Evolutionary conservation across 306 rosid genomes (phyloP).

Genomic region (Lablab purpureus): DNA sequence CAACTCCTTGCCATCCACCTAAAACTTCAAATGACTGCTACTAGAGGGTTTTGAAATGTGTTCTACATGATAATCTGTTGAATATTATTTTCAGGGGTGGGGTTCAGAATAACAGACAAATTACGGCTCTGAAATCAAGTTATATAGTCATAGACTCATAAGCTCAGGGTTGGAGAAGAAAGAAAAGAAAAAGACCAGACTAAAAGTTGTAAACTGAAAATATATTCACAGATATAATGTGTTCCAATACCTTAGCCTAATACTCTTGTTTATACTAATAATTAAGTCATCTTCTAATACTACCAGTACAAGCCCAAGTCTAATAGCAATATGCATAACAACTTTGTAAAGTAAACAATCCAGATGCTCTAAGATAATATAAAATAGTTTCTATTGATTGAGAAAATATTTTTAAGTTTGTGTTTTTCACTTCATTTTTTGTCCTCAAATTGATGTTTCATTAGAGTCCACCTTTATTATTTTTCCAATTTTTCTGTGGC

Average conservation of each 20-base stretch:
- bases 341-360: neutral
- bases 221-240: neutral
- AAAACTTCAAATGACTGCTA: neutral
- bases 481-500: conserved; percentile 5
- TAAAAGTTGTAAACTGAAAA: neutral
- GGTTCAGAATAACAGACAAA: neutral
- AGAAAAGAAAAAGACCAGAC: neutral
- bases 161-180: neutral
- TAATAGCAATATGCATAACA: neutral
- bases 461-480: neutral
- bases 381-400: conserved; percentile 3
- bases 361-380: neutral
- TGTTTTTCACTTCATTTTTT: neutral
- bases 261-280: conserved; percentile 17
- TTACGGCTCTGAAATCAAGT: neutral
- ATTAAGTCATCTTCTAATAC: neutral
- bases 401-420: neutral
- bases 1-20: neutral
- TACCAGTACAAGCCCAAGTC: conserved; percentile 3
- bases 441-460: neutral
- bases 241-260: conserved; percentile 19
- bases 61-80: neutral
- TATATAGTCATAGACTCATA: neutral
- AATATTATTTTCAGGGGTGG: neutral
- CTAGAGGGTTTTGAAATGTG: neutral